Base-by-base conservation (phyloP, 2,329 filamentous ascomycete species). In the Emergomyces pasteurianus region DNA sequence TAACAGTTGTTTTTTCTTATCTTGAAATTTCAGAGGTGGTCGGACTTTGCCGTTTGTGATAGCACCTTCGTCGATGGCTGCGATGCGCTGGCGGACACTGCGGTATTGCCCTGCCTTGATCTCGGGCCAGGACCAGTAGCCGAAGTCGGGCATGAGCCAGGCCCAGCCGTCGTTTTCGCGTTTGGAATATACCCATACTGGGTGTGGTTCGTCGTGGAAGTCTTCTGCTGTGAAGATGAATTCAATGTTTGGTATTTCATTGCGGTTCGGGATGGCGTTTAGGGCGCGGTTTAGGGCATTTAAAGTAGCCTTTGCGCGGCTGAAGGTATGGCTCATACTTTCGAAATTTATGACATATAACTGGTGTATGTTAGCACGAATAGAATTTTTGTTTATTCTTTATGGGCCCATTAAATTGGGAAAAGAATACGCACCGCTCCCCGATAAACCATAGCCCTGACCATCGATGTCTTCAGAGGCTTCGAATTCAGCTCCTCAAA, bases 111-210 rank as follows among this genome's bases (percentile, higher is more conserved):
- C 75, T 26, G 77, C 74, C 61, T 74, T 72, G 21, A 77, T 75
- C 61, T 80, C 78, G 2, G 79, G 79, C 79, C 78, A 81, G 9
- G 76, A 73, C 77, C 78, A 82, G 70, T 79, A 81, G 40, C 78
- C 79, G 64, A 81, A 82, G 64, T 82, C 80, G 0, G 80, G 79
- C 69, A 81, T 80, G 23, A 81, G 69, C 80, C 80, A 81, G 50
- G 73, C 69, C 16, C 73, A 67, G 8, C 68, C 68, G 40, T 78
- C 72, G n/a, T 73, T 70, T 9, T 72, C 67, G 42, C 64, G 70
- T 55, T 71, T 74, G 2, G 77, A 73, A 63, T 77, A 80, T 6
- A 74, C 73, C 78, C 78, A 78, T 0, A 80, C 56, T 34, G 77
- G 26, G 46, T 61, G n/a, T 47, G 71, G 66, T 7, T 69, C 67